phyloP scores from a whole-genome alignment of 306 rosid genomes.

The Urtica urens region DNA sequence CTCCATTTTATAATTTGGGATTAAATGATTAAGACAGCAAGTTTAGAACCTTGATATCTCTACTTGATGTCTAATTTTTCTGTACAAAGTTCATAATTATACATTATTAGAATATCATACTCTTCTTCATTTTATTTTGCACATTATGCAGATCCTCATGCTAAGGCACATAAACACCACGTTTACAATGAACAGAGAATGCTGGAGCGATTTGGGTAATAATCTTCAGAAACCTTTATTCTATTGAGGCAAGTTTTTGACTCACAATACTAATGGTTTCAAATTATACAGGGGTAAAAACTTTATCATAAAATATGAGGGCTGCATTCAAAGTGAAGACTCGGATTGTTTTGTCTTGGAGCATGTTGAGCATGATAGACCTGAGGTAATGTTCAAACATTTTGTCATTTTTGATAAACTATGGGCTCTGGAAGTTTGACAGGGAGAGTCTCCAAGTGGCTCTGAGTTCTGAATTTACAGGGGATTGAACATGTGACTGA shows the following conservation, averaged over 20 bases:
- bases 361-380: slow-evolving; percentile 81
- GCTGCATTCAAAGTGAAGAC: slow-evolving; percentile 33
- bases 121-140: neutral
- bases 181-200: slow-evolving; percentile 50
- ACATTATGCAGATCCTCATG: slow-evolving; percentile 54
- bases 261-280: slow-evolving; percentile 6
- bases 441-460: no score
- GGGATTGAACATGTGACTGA: no score
- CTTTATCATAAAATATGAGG: slow-evolving; percentile 48
- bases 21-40: neutral
- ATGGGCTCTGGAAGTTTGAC: no score
- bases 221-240: neutral
- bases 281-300: slow-evolving; percentile 43
- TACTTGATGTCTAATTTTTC: neutral
- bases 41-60: neutral
- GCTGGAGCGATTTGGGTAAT: slow-evolving; percentile 75
- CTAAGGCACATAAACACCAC: slow-evolving; percentile 43
- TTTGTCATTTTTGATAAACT: no score
- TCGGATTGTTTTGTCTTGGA: slow-evolving; percentile 57
- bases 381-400: slow-evolving; percentile 50
- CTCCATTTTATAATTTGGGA: neutral
- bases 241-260: neutral
- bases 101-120: neutral
- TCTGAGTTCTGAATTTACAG: no score
- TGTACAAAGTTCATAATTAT: no score